Conservation (phyloP, 2,329 filamentous ascomycete species). For the Aureobasidium mangrovei region DNA sequence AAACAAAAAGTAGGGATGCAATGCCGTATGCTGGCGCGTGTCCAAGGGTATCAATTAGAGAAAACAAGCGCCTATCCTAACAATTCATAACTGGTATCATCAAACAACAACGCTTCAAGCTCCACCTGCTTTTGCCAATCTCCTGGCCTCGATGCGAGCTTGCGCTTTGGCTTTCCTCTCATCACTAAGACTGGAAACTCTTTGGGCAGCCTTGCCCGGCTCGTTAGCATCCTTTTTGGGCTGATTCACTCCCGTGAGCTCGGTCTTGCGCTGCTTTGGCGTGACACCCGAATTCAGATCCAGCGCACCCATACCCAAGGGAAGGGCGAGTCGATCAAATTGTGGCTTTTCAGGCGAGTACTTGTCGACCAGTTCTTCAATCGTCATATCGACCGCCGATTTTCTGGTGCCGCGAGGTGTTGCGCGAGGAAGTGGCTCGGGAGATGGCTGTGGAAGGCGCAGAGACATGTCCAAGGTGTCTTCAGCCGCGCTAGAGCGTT, state of each 20-base stretch:
- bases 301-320: not conserved
- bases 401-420: conserved; percentile 2
- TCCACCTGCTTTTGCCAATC: not conserved
- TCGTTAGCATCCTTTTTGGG: not conserved
- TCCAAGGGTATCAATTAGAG: too few relatives aligned
- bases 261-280: not conserved
- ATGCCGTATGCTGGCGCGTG: too few relatives aligned
- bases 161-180: not conserved
- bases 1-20: too few relatives aligned
- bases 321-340: conserved; percentile 13
- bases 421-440: not conserved
- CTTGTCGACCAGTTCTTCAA: conserved; percentile 11
- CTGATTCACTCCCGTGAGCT: not conserved
- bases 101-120: not conserved
- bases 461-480: conserved; percentile 8
- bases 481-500: not conserved
- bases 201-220: not conserved
- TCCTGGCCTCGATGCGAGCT: conserved; percentile 7
- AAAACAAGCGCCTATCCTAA: not conserved
- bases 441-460: conserved; percentile 3
- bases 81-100: not conserved
- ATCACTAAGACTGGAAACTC: conserved; percentile 1
- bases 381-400: not conserved
- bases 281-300: not conserved
- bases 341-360: conserved; percentile 10